A percentile compares a stretch with the other conserved stretches of the same genome.
phyloP scores from a whole-genome alignment of 1,139 yeast species.

The Pichia sp. region DNA sequence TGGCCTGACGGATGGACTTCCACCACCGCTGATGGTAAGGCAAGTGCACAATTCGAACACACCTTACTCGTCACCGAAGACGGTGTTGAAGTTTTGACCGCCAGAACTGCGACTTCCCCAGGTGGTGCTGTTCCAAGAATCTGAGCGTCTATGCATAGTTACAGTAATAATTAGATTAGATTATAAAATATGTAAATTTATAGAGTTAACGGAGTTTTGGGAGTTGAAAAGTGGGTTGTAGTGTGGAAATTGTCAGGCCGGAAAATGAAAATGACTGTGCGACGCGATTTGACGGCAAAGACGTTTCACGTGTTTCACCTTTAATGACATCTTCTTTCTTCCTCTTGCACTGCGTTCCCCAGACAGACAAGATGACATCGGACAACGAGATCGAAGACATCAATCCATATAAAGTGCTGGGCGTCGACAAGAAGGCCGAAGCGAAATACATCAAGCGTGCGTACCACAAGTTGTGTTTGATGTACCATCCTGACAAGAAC shows the following conservation, averaged over 20 bases:
- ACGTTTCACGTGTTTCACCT: not conserved
- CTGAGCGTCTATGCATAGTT: constrained; percentile 24
- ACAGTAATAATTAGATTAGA: too few species aligned
- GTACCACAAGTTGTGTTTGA: constrained; percentile 67
- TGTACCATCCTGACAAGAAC: constrained; percentile 77
- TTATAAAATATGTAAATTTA: too few species aligned
- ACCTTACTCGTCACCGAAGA: constrained; percentile 89
- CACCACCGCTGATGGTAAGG: constrained; percentile 81
- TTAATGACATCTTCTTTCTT: too few species aligned
- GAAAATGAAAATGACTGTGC: too few species aligned
- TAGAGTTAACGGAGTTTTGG: too few species aligned
- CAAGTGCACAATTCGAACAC: constrained; percentile 95
- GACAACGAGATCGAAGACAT: constrained; percentile 7
- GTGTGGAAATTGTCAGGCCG: too few species aligned
- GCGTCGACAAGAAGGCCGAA: constrained; percentile 40
- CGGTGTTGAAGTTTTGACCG: constrained; percentile 91
- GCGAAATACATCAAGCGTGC: constrained; percentile 64
- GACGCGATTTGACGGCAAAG: too few species aligned
- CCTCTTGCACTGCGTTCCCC: too few species aligned
- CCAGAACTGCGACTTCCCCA: constrained; percentile 73
- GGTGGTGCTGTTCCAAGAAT: constrained; percentile 81
- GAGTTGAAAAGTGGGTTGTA: too few species aligned
- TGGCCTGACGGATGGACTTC: constrained; percentile 99
- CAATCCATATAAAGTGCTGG: constrained; percentile 64
- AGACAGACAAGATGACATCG: not conserved